Conservation (phyloP, 345 rosid species). For the Ceriops zippeliana region DNA sequence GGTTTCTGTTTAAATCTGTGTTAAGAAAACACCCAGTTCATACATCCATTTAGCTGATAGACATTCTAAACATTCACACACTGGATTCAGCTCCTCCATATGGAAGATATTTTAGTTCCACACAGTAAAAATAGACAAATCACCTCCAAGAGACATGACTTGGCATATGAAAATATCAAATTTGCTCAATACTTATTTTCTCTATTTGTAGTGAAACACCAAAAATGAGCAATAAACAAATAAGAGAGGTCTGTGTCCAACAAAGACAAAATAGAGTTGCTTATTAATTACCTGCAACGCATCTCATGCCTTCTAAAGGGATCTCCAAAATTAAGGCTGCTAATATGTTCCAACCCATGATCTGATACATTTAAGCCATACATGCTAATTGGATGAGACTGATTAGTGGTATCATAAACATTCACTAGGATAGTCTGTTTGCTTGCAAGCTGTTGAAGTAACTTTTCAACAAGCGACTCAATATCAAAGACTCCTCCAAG, state of each 20-base stretch:
- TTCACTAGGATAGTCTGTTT: constrained; percentile 87
- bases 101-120: constrained; percentile 6
- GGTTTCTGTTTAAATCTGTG: constrained; percentile 80
- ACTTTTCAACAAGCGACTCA: constrained; percentile 85
- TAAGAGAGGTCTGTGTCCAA: not conserved
- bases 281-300: constrained; percentile 79
- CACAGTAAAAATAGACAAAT: not conserved
- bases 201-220: no score
- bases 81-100: not conserved
- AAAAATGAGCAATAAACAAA: not conserved
- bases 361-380: constrained; percentile 66
- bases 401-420: constrained; percentile 74
- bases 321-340: constrained; percentile 83
- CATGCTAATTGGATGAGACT: constrained; percentile 83
- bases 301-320: constrained; percentile 92
- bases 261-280: constrained; percentile 7
- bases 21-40: constrained; percentile 13
- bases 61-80: not conserved
- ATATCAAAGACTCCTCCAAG: constrained; percentile 92
- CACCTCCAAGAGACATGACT: not conserved
- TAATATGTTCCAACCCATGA: constrained; percentile 57
- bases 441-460: constrained; percentile 96
- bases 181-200: no score
- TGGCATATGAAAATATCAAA: not conserved
- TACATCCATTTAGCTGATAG: constrained; percentile 7